Evolutionary conservation across 805 yeast species (phyloP).

Genomic region (Cyberlindnera nakhonratchasimensis): DNA sequence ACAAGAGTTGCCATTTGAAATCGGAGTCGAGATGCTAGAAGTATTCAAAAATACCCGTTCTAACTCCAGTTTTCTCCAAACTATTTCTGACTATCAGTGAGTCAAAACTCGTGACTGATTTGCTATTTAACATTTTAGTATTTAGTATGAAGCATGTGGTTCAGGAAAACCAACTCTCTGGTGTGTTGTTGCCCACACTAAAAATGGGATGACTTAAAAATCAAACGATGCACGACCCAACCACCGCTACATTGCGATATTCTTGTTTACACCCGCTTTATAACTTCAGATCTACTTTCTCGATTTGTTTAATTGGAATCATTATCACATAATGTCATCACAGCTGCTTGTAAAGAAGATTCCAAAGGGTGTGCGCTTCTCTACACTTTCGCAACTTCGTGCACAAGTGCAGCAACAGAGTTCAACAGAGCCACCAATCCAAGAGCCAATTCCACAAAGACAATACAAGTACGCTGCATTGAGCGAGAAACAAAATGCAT

Average conservation of each 20-base stretch:
- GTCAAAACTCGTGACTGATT: too few relatives aligned
- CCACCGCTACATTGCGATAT: too few relatives aligned
- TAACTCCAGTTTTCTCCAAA: slow-evolving; percentile 20
- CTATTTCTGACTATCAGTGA: neutral
- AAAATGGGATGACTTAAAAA: neutral
- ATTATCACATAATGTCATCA: slow-evolving; percentile 3
- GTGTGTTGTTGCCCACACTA: neutral
- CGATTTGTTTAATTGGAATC: neutral
- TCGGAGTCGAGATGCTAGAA: slow-evolving; percentile 46
- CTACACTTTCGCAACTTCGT: slow-evolving; percentile 24
- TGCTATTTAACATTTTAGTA: too few relatives aligned
- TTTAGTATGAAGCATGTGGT: too few relatives aligned
- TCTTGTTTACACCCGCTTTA: neutral
- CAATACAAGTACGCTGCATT: slow-evolving; percentile 23
- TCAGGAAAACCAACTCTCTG: too few relatives aligned
- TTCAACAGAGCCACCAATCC: neutral
- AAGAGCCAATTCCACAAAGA: slow-evolving; percentile 3
- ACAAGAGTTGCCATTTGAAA: slow-evolving; percentile 49
- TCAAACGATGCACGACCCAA: slow-evolving; percentile 3
- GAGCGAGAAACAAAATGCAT: slow-evolving; percentile 59
- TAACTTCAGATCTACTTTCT: too few relatives aligned
- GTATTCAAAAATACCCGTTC: slow-evolving; percentile 33
- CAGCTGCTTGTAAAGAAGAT: slow-evolving; percentile 12
- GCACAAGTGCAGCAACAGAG: slow-evolving; percentile 15
- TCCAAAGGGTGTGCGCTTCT: slow-evolving; percentile 19